phyloP scores from a whole-genome alignment of 768 basidiomycete species.

The Leccinum longicurvipes region DNA sequence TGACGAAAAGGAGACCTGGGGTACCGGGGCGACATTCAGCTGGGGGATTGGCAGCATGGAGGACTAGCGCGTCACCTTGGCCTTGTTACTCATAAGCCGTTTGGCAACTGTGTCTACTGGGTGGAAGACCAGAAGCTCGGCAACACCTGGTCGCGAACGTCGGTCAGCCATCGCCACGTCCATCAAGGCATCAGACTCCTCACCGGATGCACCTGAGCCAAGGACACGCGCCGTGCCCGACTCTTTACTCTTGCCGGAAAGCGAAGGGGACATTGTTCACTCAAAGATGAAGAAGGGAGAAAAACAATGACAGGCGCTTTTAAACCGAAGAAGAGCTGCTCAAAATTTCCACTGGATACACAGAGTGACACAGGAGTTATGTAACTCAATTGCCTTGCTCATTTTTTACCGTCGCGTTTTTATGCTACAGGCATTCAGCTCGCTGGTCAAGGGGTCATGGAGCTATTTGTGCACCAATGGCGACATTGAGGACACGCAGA shows the following conservation, averaged over 20 bases:
- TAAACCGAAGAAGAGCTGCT: background rate
- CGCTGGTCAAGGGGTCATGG: background rate
- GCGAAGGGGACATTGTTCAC: constrained; percentile 48
- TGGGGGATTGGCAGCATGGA: background rate
- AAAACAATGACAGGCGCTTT: background rate
- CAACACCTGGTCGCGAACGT: constrained; percentile 59
- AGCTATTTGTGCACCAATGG: background rate
- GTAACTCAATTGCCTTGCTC: constrained; percentile 15
- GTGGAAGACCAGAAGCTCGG: constrained; percentile 93
- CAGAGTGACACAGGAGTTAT: constrained; percentile 23
- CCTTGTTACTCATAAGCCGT: constrained; percentile 96
- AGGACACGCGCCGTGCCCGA: constrained; percentile 88
- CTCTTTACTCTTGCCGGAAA: constrained; percentile 58
- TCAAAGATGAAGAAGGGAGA: background rate
- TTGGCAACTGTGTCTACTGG: constrained; percentile 98
- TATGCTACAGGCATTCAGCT: background rate
- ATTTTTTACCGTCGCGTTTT: no score
- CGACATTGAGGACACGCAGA: background rate
- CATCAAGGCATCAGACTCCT: background rate
- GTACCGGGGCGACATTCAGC: background rate
- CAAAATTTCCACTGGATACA: constrained; percentile 8
- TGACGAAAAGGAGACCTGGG: constrained; percentile 58
- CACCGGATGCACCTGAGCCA: constrained; percentile 91
- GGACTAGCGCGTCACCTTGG: constrained; percentile 46
- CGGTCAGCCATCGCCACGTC: background rate